These are phyloP conservation scores for Codiaeum variegatum DNA, from an alignment of 441 rosid species.

Conservation along the genomic window DNA sequence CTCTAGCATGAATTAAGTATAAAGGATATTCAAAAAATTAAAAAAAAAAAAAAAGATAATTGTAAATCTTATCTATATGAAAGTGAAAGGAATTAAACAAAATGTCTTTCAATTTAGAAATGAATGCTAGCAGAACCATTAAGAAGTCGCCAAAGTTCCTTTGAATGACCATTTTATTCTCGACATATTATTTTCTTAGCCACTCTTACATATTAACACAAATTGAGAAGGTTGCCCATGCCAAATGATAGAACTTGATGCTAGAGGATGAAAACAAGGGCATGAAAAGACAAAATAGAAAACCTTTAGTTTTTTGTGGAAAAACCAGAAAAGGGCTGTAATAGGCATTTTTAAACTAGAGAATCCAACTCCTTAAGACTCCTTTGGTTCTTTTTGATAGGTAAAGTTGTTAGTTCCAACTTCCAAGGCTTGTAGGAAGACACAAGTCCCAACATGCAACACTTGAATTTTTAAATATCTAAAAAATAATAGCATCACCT, in stretches of 20 bases:
- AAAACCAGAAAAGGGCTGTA: neutral
- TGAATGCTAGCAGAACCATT: neutral
- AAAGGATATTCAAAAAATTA: neutral
- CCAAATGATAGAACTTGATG: neutral
- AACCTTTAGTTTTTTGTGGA: neutral
- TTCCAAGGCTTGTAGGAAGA: neutral
- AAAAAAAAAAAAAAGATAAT: neutral
- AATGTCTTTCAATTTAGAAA: neutral
- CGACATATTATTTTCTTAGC: neutral
- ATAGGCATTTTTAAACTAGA: neutral
- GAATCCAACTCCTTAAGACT: neutral
- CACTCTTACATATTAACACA: neutral
- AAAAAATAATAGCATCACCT: conserved; percentile 45
- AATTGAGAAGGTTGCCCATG: neutral
- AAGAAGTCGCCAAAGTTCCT: conserved; percentile 1
- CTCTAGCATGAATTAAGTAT: neutral
- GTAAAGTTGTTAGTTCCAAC: neutral
- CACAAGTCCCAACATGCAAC: neutral
- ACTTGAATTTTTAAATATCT: neutral
- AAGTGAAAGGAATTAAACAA: no score
- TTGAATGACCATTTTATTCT: neutral
- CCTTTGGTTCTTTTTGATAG: neutral
- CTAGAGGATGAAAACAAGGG: conserved; percentile 7
- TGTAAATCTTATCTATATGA: neutral
- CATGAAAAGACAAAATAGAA: neutral